These are phyloP conservation scores for Mycena maculata DNA, from an alignment of 768 basidiomycete genomes.

Conservation along the genomic window DNA sequence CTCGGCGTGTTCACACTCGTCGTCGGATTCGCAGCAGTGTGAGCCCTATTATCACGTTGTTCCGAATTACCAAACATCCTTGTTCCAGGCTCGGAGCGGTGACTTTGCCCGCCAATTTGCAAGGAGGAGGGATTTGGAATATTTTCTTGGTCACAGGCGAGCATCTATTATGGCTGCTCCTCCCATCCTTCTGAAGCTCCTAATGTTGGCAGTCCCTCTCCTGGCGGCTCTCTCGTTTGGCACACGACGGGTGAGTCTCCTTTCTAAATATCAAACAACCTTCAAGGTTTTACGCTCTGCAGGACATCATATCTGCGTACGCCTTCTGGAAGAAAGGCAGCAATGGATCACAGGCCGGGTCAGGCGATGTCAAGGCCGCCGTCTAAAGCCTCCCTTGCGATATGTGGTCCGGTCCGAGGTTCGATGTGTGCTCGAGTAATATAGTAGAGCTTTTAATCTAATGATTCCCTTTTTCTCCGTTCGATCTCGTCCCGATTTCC, in stretches of 20 bases:
- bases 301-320: constrained; percentile 23
- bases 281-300: not conserved
- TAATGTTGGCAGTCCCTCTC: constrained; percentile 1
- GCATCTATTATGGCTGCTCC: not conserved
- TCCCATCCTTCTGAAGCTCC: not conserved
- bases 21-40: constrained; percentile 19
- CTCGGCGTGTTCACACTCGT: constrained; percentile 20
- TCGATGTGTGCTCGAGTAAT: too few species aligned
- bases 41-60: too few species aligned
- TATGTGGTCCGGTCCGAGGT: too few species aligned
- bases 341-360: not conserved
- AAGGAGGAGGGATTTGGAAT: constrained; percentile 9
- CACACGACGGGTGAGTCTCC: constrained; percentile 19
- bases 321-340: constrained; percentile 19
- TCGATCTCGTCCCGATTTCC: too few species aligned
- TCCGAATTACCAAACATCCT: too few species aligned
- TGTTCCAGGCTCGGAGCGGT: constrained; percentile 18
- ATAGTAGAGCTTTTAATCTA: too few species aligned
- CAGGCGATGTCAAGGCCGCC: not conserved
- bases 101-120: constrained; percentile 5
- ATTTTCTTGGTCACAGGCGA: constrained; percentile 16
- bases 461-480: too few species aligned
- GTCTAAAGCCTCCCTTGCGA: too few species aligned
- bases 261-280: too few species aligned
- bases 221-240: constrained; percentile 19